Conservation (phyloP, 1,284 basidiomycete genomes). For the Microbotryum saponariae region DNA sequence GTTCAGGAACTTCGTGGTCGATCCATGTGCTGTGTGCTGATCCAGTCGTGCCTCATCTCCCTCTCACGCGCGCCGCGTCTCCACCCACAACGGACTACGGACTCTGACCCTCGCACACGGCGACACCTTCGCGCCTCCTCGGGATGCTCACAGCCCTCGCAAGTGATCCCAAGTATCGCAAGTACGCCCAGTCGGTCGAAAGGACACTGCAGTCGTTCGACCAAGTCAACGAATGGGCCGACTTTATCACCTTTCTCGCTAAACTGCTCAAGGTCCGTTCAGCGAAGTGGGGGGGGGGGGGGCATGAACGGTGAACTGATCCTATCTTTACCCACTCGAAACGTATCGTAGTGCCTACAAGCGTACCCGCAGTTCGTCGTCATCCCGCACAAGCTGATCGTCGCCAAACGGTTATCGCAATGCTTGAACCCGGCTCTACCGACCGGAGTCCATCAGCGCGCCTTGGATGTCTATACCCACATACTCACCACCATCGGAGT, state of each 20-base stretch:
- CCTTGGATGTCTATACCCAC: slow-evolving; percentile 89
- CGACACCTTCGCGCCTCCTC: too few species aligned
- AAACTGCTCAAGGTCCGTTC: slow-evolving; percentile 76
- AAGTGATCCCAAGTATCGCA: slow-evolving; percentile 89
- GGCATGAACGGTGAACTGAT: neutral
- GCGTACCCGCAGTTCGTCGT: slow-evolving; percentile 84
- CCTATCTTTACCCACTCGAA: neutral
- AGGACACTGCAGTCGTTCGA: slow-evolving; percentile 88
- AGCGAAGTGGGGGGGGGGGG: neutral
- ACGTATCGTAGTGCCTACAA: slow-evolving; percentile 66
- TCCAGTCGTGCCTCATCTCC: neutral
- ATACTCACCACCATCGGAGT: slow-evolving; percentile 85
- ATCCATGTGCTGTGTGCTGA: neutral
- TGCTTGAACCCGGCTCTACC: slow-evolving; percentile 95
- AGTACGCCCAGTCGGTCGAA: slow-evolving; percentile 85
- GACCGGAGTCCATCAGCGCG: slow-evolving; percentile 91
- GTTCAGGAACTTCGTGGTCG: too few species aligned
- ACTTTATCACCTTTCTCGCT: slow-evolving; percentile 96
- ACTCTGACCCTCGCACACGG: neutral
- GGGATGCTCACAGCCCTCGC: slow-evolving; percentile 7
- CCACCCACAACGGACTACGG: neutral
- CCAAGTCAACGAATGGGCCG: slow-evolving; percentile 97
- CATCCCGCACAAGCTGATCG: slow-evolving; percentile 88
- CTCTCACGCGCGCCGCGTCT: neutral
- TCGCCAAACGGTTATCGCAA: slow-evolving; percentile 90